Evolutionary conservation across 371 early-diverging fungal species (phyloP).

Genomic region (Mortierella sp.): DNA sequence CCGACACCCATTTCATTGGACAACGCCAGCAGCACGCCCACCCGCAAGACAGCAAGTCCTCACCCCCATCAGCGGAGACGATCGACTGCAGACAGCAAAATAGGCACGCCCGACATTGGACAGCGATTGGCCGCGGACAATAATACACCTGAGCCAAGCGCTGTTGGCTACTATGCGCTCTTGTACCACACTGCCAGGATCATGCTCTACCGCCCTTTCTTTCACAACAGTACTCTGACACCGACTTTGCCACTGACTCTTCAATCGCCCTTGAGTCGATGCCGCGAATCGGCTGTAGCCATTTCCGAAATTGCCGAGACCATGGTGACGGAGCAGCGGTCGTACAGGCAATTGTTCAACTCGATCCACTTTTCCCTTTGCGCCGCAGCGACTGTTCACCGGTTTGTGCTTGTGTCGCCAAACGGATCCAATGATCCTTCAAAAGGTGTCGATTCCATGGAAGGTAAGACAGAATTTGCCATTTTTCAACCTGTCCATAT

Average conservation of each 20-base stretch:
- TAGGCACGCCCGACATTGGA: constrained; percentile 57
- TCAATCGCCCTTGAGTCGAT: constrained; percentile 37
- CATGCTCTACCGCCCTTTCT: constrained; percentile 51
- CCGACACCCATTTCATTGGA: constrained; percentile 19
- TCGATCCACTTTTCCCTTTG: constrained; percentile 50
- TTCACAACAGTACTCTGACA: constrained; percentile 37
- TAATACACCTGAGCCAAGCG: constrained; percentile 9
- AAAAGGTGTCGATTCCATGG: not conserved
- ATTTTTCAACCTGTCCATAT: not conserved
- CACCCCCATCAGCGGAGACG: constrained; percentile 56
- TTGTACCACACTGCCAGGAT: constrained; percentile 48
- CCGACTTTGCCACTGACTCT: constrained; percentile 41
- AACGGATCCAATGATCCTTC: not conserved
- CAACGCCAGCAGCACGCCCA: constrained; percentile 28
- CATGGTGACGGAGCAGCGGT: constrained; percentile 39
- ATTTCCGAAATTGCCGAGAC: constrained; percentile 52
- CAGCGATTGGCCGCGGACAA: constrained; percentile 37
- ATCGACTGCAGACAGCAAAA: constrained; percentile 58
- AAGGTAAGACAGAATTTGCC: constrained; percentile 5
- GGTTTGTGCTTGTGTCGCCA: constrained; percentile 37
- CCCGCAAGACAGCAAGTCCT: constrained; percentile 4
- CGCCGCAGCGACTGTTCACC: constrained; percentile 48
- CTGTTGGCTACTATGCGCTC: constrained; percentile 27
- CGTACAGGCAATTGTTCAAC: constrained; percentile 46
- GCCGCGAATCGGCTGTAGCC: constrained; percentile 48